phyloP scores from a whole-genome alignment of 2,329 filamentous ascomycete species.

The Colletotrichum noveboracense region DNA sequence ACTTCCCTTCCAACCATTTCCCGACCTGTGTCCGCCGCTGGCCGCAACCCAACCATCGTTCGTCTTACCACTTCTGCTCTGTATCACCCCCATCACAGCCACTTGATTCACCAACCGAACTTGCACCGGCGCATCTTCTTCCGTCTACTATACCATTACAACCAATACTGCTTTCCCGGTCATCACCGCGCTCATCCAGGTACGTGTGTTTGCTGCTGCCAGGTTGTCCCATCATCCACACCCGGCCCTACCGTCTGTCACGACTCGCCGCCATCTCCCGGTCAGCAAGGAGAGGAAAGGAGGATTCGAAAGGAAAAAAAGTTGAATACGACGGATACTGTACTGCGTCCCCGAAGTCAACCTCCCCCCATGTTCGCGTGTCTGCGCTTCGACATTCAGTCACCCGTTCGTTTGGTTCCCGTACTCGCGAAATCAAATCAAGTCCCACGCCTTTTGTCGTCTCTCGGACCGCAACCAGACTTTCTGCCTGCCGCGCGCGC shows the following conservation, averaged over 20 bases:
- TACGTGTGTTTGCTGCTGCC: background rate
- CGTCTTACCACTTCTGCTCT: background rate
- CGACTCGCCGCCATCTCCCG: conserved; percentile 2
- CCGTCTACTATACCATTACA: background rate
- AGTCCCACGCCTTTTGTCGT: background rate
- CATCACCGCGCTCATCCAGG: background rate
- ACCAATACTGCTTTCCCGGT: background rate
- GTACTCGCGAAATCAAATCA: background rate
- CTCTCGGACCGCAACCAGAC: conserved; percentile 8
- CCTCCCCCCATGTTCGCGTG: conserved; percentile 13
- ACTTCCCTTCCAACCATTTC: background rate
- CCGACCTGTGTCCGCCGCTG: background rate
- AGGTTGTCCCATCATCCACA: background rate
- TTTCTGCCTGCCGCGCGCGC: background rate
- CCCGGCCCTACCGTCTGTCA: background rate
- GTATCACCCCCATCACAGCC: background rate
- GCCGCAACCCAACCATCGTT: background rate
- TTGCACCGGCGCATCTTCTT: background rate
- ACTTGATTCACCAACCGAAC: background rate
- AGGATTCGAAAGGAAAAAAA: background rate
- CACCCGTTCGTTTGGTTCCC: conserved; percentile 1
- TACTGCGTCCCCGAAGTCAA: conserved; percentile 12
- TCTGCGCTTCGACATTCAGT: conserved; percentile 4
- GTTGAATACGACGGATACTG: background rate
- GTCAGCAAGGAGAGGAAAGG: background rate